These are phyloP conservation scores for Magnusiomyces tetraspermus DNA, from an alignment of 1,139 yeast species.

Conservation along the genomic window DNA sequence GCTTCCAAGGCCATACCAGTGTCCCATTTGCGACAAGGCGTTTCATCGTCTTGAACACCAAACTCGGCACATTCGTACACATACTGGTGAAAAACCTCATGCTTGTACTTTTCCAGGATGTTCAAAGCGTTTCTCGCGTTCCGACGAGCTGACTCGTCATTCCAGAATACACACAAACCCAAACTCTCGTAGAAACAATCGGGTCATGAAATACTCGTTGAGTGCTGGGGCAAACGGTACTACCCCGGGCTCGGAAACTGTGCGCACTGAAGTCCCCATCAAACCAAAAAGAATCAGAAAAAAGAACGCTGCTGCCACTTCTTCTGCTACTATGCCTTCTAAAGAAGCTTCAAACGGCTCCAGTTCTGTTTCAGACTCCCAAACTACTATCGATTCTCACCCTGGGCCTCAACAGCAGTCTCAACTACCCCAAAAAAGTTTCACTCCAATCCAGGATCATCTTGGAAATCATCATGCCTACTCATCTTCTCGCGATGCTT, in stretches of 20 bases:
- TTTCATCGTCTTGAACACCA: conserved; percentile 90
- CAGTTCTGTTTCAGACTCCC: no score
- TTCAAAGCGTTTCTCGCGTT: conserved; percentile 70
- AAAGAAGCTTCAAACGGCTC: no score
- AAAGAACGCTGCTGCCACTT: no score
- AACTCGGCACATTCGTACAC: conserved; percentile 88
- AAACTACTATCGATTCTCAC: no score
- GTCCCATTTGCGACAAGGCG: conserved; percentile 86
- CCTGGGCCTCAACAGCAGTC: neutral
- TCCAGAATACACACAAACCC: conserved; percentile 80
- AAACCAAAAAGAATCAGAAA: neutral
- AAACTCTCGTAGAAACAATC: conserved; percentile 47
- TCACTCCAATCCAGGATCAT: conserved; percentile 3
- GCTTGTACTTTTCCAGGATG: conserved; percentile 84
- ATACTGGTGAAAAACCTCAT: conserved; percentile 94
- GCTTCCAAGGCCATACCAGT: conserved; percentile 66
- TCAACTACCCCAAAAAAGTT: neutral
- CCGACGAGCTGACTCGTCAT: conserved; percentile 88
- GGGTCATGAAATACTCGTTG: conserved; percentile 23
- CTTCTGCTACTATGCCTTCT: neutral
- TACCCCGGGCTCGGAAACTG: no score
- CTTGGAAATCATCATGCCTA: neutral
- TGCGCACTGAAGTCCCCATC: no score
- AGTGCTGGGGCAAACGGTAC: conserved; percentile 3
- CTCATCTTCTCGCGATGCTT: neutral